Conservation (phyloP, 306 rosid genomes). For the Prunus mongolica region DNA sequence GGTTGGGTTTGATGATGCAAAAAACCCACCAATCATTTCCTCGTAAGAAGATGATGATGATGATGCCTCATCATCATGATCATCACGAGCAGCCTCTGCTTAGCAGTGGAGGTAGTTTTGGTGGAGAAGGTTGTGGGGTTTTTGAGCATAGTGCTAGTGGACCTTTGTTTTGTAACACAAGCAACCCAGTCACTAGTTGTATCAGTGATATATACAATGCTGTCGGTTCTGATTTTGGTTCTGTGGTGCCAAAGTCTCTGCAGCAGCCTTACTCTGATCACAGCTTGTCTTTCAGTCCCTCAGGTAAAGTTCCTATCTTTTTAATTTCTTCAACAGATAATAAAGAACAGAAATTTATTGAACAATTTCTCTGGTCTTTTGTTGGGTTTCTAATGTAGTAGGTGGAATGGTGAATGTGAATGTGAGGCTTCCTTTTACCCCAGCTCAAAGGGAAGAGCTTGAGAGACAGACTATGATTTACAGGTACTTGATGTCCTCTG, state of each 20-base stretch:
- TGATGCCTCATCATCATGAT: conserved; percentile 11
- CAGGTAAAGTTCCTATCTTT: conserved; percentile 13
- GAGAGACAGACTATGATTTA: conserved; percentile 28
- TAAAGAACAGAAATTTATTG: neutral
- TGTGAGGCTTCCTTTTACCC: conserved; percentile 22
- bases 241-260: conserved; percentile 9
- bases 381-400: neutral
- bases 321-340: neutral
- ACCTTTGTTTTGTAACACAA: conserved; percentile 23
- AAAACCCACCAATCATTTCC: conserved; percentile 13
- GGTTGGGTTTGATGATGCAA: conserved; percentile 35
- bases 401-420: conserved; percentile 28
- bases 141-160: neutral
- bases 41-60: conserved; percentile 19
- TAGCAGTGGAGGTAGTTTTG: conserved; percentile 12
- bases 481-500: conserved; percentile 25
- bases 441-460: conserved; percentile 32
- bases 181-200: conserved; percentile 8
- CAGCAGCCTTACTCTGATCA: conserved; percentile 13
- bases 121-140: conserved; percentile 12
- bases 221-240: conserved; percentile 15
- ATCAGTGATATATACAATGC: conserved; percentile 7
- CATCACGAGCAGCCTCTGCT: conserved; percentile 11
- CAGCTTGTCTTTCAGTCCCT: conserved; percentile 18
- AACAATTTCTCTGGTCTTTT: conserved; percentile 7